Evolutionary conservation across 306 rosid genomes (phyloP), one percentile per base, ranked within the genome.

Genomic region (Acacia confusa): DNA sequence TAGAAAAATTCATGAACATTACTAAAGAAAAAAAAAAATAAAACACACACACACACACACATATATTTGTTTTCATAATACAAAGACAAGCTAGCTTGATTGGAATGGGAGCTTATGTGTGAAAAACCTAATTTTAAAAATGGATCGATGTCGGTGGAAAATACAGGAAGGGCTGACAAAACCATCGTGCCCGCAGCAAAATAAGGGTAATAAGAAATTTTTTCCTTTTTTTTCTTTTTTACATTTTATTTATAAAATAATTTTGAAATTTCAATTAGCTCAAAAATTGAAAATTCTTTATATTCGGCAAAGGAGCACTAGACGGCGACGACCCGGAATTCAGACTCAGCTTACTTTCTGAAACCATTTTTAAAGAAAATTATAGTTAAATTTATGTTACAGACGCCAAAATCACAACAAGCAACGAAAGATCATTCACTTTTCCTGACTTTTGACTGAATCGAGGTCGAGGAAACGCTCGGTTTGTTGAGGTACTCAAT

Each of bases 361-460:
- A 72, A 75, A 73, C 82, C 68, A 64, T 24, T 38, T 76, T 40
- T 40, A 52, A 48, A 45, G 75, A 4, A 19, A 40, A 44, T 68
- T 74, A 44, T 70, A 68, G 34, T 12, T 65, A 24, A 72, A 41
- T 12, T 41, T 57, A 78, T 30, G 22, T 74, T 24, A 16, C n/a
- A 78, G 48, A 8, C 71, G 55, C 47, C 65, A 30, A 30, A 75
- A 66, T 76, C 58, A 71, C 75, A 77, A 78, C 4, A 50, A 83
- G 36, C 78, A 74, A 63, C 45, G 57, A 74, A 85, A 82, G 84
- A 47, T 73, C 57, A 70, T 70, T 81, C 76, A 85, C 88, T 85
- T 86, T 89, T 82, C 72, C 60, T 83, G 78, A 74, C 84, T 81
- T 79, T 87, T 83, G 87, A 88, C 93, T 80, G 84, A 92, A 86